Conservation (phyloP, 768 basidiomycete genomes). For the Rhodocollybia butyracea region DNA sequence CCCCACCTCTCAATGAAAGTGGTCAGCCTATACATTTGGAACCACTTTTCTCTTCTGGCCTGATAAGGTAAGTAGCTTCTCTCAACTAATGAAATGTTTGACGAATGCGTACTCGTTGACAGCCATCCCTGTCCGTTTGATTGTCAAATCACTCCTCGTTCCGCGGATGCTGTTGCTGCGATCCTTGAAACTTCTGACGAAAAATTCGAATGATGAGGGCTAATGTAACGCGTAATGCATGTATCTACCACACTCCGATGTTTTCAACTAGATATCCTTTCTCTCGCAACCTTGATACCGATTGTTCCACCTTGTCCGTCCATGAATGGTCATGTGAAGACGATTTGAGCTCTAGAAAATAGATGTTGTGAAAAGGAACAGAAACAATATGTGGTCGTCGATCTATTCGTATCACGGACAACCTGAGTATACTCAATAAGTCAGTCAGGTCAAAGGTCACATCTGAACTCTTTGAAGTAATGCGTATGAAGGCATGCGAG, state of each 20-base stretch:
- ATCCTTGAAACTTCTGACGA: slow-evolving; percentile 25
- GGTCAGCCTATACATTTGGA: slow-evolving; percentile 31
- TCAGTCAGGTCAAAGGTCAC: neutral
- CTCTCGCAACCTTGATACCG: neutral
- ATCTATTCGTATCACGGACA: slow-evolving; percentile 54
- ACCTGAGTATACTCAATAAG: slow-evolving; percentile 15
- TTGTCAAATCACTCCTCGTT: slow-evolving; percentile 35
- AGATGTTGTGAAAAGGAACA: slow-evolving; percentile 53
- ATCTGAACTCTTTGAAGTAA: neutral
- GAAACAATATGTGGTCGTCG: slow-evolving; percentile 52
- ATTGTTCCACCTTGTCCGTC: neutral
- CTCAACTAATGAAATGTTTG: neutral
- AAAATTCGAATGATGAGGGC: neutral
- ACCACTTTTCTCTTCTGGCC: slow-evolving; percentile 29
- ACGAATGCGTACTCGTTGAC: neutral
- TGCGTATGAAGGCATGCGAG: slow-evolving; percentile 2
- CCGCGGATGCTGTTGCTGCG: slow-evolving; percentile 24
- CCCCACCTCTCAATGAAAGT: slow-evolving; percentile 31
- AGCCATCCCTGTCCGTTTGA: slow-evolving; percentile 42
- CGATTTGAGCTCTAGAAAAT: slow-evolving; percentile 59
- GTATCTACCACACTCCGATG: slow-evolving; percentile 48
- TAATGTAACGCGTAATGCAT: neutral
- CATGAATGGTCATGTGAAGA: neutral
- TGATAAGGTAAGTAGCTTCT: slow-evolving; percentile 29
- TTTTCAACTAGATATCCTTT: slow-evolving; percentile 22